Evolutionary conservation across 345 rosid genomes (phyloP).

Genomic region (Eucalyptus erythrocorys): DNA sequence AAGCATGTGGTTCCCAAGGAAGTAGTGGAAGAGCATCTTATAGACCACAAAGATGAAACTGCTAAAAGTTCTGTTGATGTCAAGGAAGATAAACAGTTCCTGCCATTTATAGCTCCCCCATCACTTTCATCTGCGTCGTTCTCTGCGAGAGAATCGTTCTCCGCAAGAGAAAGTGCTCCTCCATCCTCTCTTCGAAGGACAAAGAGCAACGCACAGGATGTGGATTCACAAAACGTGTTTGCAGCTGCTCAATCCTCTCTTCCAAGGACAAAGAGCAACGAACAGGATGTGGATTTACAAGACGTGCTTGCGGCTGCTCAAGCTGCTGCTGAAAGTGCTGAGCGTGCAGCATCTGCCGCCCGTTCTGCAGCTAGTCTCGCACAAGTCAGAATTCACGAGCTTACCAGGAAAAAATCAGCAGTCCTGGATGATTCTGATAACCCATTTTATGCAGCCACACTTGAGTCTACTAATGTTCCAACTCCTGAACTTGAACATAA

Average conservation of each 20-base stretch:
- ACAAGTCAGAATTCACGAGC: conserved; percentile 64
- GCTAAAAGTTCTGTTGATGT: conserved; percentile 3
- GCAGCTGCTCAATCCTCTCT: conserved; percentile 55
- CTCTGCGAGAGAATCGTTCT: conserved; percentile 3
- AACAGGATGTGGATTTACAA: conserved; percentile 47
- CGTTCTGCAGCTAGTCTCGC: conserved; percentile 91
- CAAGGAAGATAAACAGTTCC: conserved; percentile 43
- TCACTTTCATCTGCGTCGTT: conserved; percentile 15
- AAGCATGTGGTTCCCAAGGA: conserved; percentile 17
- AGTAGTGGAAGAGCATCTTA: conserved; percentile 10
- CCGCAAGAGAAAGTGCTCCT: not conserved
- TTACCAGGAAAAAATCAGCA: conserved; percentile 40
- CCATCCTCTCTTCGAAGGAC: conserved; percentile 6
- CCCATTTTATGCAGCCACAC: conserved; percentile 32
- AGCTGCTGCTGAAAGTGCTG: conserved; percentile 87
- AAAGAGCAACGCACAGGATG: conserved; percentile 26
- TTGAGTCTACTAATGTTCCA: not conserved
- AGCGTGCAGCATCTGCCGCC: conserved; percentile 84
- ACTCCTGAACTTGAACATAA: conserved; percentile 5
- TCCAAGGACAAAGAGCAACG: conserved; percentile 19
- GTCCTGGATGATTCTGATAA: conserved; percentile 32
- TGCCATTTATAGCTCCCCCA: conserved; percentile 50
- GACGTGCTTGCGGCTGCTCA: conserved; percentile 87
- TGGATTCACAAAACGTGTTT: conserved; percentile 70
- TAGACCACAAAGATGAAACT: conserved; percentile 13